Evolutionary conservation across 208 protist genomes (phyloP).

Genomic region (Zelonia costaricensis): DNA sequence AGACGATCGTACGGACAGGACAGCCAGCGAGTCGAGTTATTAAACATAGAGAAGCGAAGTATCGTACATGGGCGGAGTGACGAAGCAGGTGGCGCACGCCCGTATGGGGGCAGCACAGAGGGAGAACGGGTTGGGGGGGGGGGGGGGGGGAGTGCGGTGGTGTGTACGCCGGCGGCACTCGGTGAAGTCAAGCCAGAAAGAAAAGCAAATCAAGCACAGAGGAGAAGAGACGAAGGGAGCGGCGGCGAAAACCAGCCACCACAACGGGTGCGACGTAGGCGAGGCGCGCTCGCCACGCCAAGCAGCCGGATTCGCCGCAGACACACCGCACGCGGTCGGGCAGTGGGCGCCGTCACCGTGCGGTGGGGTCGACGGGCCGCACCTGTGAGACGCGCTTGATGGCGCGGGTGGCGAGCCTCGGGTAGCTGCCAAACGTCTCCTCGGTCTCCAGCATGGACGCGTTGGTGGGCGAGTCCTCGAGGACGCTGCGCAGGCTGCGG

Average conservation of each 20-base stretch:
- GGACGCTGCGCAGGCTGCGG: constrained; percentile 6
- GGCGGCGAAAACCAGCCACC: too few species aligned
- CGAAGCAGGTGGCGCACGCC: too few species aligned
- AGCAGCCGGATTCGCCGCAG: too few species aligned
- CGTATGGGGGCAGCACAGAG: neutral
- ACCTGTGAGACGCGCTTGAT: constrained; percentile 6
- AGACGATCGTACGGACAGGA: too few species aligned
- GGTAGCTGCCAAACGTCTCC: constrained; percentile 13
- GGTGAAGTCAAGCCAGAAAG: too few species aligned
- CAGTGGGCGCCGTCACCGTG: neutral
- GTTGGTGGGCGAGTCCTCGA: neutral
- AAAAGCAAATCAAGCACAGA: neutral
- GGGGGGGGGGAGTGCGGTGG: neutral
- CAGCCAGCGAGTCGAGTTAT: too few species aligned
- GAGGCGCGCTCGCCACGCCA: too few species aligned
- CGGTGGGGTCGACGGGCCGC: neutral
- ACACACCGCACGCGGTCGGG: neutral
- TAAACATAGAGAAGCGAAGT: too few species aligned
- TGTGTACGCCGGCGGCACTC: neutral
- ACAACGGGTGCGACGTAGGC: too few species aligned
- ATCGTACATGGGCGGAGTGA: too few species aligned
- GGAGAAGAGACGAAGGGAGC: too few species aligned
- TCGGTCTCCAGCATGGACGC: constrained; percentile 8
- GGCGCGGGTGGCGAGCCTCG: neutral
- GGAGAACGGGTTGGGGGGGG: neutral